Conservation (phyloP, 2,329 filamentous ascomycete species). For the Colletotrichum lentis region DNA sequence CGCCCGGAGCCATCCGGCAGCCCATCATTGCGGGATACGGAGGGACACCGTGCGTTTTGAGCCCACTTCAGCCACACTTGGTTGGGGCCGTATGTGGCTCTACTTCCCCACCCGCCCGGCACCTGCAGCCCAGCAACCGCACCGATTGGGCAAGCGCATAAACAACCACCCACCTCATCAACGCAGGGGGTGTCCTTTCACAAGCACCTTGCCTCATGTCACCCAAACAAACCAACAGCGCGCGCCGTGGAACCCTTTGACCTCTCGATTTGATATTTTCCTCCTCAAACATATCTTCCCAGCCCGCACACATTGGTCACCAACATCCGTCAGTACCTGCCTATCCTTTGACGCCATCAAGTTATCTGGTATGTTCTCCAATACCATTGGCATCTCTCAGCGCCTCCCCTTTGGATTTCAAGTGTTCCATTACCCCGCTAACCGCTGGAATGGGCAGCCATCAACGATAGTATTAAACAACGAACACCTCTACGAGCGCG, state of each 20-base stretch:
- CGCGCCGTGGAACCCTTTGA: slow-evolving; percentile 12
- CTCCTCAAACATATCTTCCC: slow-evolving; percentile 9
- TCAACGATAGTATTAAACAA: slow-evolving; percentile 31
- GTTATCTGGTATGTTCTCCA: slow-evolving; percentile 15
- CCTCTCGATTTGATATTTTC: slow-evolving; percentile 1
- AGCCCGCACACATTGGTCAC: background rate
- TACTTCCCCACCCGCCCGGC: background rate
- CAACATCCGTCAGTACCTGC: background rate
- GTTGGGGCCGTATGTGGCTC: slow-evolving; percentile 15
- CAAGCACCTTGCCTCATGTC: slow-evolving; percentile 25
- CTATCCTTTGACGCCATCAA: slow-evolving; percentile 13
- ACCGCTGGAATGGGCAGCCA: slow-evolving; percentile 50
- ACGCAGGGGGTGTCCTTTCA: slow-evolving; percentile 22
- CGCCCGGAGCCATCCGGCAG: slow-evolving; percentile 6
- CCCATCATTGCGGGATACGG: slow-evolving; percentile 14
- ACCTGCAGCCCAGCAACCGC: slow-evolving; percentile 37
- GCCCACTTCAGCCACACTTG: slow-evolving; percentile 15
- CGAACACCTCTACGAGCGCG: slow-evolving; percentile 27
- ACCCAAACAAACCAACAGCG: slow-evolving; percentile 29
- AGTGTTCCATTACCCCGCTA: slow-evolving; percentile 52
- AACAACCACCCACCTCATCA: slow-evolving; percentile 31
- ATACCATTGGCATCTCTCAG: slow-evolving; percentile 6
- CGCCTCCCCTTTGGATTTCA: slow-evolving; percentile 11
- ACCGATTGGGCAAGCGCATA: slow-evolving; percentile 38
- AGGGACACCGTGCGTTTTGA: slow-evolving; percentile 2